Conservation (phyloP, 2,329 filamentous ascomycete genomes). For the Pseudocercospora eumusae region DNA sequence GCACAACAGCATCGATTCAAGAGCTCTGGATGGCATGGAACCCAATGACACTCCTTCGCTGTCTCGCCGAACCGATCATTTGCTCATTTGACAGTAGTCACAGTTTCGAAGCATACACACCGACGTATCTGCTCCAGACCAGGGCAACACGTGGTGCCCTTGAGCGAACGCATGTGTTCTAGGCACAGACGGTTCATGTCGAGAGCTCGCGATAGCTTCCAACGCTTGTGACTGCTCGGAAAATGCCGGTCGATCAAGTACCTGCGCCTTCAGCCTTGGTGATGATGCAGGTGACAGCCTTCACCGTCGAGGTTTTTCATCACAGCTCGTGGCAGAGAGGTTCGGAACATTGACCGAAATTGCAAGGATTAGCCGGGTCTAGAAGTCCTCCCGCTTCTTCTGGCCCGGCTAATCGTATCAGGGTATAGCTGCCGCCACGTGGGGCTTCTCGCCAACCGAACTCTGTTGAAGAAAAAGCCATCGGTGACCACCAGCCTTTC, state of each 20-base stretch:
- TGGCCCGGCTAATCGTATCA: not conserved
- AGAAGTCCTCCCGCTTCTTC: not conserved
- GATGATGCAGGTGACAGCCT: not conserved
- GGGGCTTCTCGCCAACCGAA: not conserved
- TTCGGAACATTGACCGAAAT: not conserved
- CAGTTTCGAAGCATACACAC: not conserved
- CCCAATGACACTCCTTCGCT: not conserved
- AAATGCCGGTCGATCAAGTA: not conserved
- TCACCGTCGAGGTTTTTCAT: not conserved
- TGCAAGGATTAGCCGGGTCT: not conserved
- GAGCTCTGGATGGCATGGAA: not conserved
- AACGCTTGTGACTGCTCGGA: not conserved
- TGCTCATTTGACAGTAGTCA: not conserved
- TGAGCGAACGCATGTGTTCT: not conserved
- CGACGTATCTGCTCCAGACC: not conserved
- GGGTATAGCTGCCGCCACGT: constrained; percentile 1
- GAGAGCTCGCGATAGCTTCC: not conserved
- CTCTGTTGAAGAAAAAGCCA: constrained; percentile 8
- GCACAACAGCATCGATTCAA: not conserved
- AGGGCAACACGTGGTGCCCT: not conserved
- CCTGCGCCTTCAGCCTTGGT: not conserved
- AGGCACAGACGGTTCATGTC: not conserved
- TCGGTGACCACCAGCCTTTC: constrained; percentile 11
- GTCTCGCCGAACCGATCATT: not conserved
- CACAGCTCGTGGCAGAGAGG: not conserved